Conservation (phyloP, 2,329 filamentous ascomycete species). For the Pseudogymnoascus destructans region DNA sequence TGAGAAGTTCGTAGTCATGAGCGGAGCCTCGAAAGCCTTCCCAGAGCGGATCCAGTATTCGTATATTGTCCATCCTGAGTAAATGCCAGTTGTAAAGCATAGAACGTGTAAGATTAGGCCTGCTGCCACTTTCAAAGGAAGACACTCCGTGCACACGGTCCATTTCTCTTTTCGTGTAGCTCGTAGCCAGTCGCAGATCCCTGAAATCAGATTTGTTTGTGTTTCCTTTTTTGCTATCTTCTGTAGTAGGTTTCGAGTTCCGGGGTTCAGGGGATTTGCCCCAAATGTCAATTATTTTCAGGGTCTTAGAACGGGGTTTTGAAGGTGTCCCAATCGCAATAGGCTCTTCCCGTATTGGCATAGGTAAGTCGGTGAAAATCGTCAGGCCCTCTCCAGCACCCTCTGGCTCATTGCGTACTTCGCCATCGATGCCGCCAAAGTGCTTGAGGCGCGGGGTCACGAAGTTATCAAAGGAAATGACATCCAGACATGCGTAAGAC, state of each 20-base stretch:
- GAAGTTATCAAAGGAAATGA: not conserved
- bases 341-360: not conserved
- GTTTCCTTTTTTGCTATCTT: not conserved
- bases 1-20: slow-evolving; percentile 2
- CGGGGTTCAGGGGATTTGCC: not conserved
- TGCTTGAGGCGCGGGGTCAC: not conserved
- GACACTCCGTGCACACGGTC: not conserved
- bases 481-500: not conserved
- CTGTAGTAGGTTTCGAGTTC: not conserved
- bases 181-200: not conserved
- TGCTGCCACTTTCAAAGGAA: not conserved
- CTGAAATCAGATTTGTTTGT: not conserved
- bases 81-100: slow-evolving; percentile 7
- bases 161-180: not conserved
- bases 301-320: not conserved
- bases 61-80: slow-evolving; percentile 4
- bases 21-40: not conserved
- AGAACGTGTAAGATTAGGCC: not conserved
- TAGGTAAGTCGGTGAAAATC: not conserved
- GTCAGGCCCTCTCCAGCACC: not conserved
- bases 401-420: not conserved
- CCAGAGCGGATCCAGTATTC: not conserved
- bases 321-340: not conserved
- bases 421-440: not conserved
- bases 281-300: not conserved